Percentiles rank a stretch among this genome's conserved stretches.
Evolutionary conservation across 1,284 basidiomycete genomes (phyloP).

Genomic region (Microbotryum intermedium): DNA sequence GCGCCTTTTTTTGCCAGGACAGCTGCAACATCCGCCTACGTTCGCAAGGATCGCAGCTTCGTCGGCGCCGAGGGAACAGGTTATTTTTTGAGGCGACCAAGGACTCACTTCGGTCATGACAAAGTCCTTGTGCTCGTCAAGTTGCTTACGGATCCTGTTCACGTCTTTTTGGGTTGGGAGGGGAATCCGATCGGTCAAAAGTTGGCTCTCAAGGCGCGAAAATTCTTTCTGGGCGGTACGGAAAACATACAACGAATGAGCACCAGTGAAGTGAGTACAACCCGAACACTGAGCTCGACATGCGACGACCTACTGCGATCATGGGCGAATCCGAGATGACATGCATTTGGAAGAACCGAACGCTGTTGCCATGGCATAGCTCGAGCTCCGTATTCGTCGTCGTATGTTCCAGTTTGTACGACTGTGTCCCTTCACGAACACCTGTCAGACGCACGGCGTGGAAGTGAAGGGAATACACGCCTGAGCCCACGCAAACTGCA

Average conservation of each 20-base stretch:
- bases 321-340: slow-evolving; percentile 66
- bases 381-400: slow-evolving; percentile 56
- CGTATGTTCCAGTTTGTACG: slow-evolving; percentile 65
- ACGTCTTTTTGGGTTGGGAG: slow-evolving; percentile 58
- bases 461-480: no score
- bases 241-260: not conserved
- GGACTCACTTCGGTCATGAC: slow-evolving; percentile 62
- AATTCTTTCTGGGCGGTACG: slow-evolving; percentile 58
- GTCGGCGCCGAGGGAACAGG: not conserved
- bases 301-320: slow-evolving; percentile 45
- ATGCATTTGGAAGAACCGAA: slow-evolving; percentile 59
- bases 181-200: slow-evolving; percentile 51
- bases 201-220: slow-evolving; percentile 50
- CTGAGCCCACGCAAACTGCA: no score
- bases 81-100: not conserved
- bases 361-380: slow-evolving; percentile 59
- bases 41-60: not conserved
- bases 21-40: slow-evolving; percentile 25
- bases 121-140: slow-evolving; percentile 52
- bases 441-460: no score
- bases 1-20: slow-evolving; percentile 15
- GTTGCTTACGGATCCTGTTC: slow-evolving; percentile 55
- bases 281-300: slow-evolving; percentile 8
- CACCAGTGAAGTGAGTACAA: not conserved
- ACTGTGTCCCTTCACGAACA: slow-evolving; percentile 39